These are phyloP conservation scores for Holtermannia corniformis DNA, from an alignment of 768 basidiomycete genomes.

Conservation along the genomic window DNA sequence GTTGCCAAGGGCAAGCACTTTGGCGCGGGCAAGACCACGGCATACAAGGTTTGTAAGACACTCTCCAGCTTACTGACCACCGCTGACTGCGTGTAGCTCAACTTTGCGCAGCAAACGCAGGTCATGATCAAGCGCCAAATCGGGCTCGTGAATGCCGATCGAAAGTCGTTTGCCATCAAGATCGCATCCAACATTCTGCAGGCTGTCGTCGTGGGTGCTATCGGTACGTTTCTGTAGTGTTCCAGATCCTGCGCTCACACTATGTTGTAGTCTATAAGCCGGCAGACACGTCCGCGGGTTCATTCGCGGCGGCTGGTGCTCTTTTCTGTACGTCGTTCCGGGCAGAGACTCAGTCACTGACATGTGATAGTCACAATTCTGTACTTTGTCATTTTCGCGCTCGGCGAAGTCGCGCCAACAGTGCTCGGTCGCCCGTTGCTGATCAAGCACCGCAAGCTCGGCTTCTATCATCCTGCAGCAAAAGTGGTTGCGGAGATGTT, in stretches of 20 bases:
- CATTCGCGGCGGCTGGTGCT: conserved; percentile 3
- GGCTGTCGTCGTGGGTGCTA: not conserved
- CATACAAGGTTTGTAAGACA: conserved; percentile 1
- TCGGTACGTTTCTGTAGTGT: not conserved
- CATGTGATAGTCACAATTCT: not conserved
- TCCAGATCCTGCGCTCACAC: too few species aligned
- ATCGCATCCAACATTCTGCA: conserved; percentile 3
- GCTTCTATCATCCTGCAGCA: conserved; percentile 11
- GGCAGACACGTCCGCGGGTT: not conserved
- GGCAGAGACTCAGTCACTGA: too few species aligned
- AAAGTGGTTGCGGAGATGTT: conserved; percentile 1
- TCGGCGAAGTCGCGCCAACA: conserved; percentile 6
- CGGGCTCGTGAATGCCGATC: not conserved
- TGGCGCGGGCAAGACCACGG: conserved; percentile 2
- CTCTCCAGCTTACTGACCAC: not conserved
- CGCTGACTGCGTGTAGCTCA: not conserved
- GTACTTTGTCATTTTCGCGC: not conserved
- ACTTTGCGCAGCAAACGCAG: not conserved
- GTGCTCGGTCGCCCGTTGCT: conserved; percentile 1
- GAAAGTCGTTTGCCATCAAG: not conserved
- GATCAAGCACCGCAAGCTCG: conserved; percentile 11
- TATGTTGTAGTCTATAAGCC: conserved; percentile 7
- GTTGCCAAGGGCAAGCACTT: conserved; percentile 3
- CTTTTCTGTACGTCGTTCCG: conserved; percentile 2
- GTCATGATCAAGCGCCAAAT: not conserved